Evolutionary conservation across 805 yeast genomes (phyloP).

Genomic region (Hanseniaspora thailandica): DNA sequence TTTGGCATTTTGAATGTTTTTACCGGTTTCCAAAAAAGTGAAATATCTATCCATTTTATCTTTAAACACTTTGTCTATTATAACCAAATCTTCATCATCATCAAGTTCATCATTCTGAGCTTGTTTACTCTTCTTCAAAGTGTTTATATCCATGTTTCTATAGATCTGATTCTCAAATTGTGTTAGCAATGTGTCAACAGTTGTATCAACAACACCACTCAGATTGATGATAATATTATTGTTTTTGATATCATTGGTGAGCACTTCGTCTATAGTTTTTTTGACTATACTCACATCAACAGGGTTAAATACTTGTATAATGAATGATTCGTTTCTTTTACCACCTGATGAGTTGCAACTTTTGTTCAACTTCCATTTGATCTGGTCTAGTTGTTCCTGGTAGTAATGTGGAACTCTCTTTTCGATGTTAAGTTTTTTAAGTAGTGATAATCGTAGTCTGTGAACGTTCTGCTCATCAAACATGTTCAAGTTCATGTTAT

Average conservation of each 20-base stretch:
- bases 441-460: slow-evolving; percentile 1
- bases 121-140: neutral
- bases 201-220: slow-evolving; percentile 12
- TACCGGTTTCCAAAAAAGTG: neutral
- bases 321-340: slow-evolving; percentile 13
- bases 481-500: neutral
- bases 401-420: neutral
- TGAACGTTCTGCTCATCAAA: neutral
- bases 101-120: neutral
- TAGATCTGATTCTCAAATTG: slow-evolving; percentile 14
- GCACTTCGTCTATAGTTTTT: slow-evolving; percentile 1
- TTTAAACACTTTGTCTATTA: slow-evolving; percentile 8
- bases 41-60: slow-evolving; percentile 14
- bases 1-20: neutral
- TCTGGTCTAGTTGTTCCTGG: neutral
- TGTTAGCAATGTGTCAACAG: neutral
- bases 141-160: slow-evolving; percentile 11
- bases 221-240: slow-evolving; percentile 11
- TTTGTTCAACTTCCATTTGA: slow-evolving; percentile 11
- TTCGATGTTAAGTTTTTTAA: slow-evolving; percentile 1
- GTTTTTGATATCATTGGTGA: slow-evolving; percentile 11
- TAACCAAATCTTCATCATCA: slow-evolving; percentile 1
- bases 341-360: slow-evolving; percentile 4
- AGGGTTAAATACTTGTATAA: slow-evolving; percentile 3
- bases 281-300: neutral